Percentiles rank a stretch among this genome's conserved stretches.
These are phyloP conservation scores for Arabis hirsuta DNA, from an alignment of 345 rosid genomes.

Conservation along the genomic window DNA sequence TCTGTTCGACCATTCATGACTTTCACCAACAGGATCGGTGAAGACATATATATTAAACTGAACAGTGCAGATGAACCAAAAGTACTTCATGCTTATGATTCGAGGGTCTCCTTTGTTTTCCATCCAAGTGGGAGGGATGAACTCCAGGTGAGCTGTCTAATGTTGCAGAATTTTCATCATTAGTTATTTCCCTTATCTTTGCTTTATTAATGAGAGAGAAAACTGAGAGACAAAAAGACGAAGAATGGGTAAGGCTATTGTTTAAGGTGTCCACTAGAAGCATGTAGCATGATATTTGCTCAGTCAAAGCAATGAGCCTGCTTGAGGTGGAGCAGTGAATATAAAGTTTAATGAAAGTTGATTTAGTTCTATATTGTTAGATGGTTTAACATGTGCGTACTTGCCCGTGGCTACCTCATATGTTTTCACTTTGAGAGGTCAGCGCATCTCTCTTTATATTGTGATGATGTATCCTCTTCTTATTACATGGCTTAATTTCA, in stretches of 20 bases:
- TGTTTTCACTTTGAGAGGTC: slow-evolving; percentile 26
- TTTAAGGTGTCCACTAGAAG: slow-evolving; percentile 9
- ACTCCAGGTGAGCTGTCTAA: slow-evolving; percentile 70
- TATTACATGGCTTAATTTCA: slow-evolving; percentile 42
- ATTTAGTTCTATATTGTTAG: slow-evolving; percentile 23
- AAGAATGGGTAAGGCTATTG: slow-evolving; percentile 9
- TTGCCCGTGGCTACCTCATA: slow-evolving; percentile 1
- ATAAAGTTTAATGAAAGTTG: slow-evolving; percentile 11
- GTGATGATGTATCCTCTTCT: slow-evolving; percentile 27
- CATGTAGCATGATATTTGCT: slow-evolving; percentile 25
- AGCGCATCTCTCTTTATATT: slow-evolving; percentile 21
- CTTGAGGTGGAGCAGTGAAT: slow-evolving; percentile 24
- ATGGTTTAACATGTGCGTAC: slow-evolving; percentile 25
- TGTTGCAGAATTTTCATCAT: slow-evolving; percentile 23
- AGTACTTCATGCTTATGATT: slow-evolving; percentile 77
- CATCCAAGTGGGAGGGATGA: slow-evolving; percentile 62
- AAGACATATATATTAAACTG: slow-evolving; percentile 68
- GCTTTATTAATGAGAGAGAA: slow-evolving; percentile 25
- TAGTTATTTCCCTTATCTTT: slow-evolving; percentile 2
- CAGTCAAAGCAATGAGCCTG: slow-evolving; percentile 26
- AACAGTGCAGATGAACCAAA: slow-evolving; percentile 80
- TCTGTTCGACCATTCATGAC: slow-evolving; percentile 92
- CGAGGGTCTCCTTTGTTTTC: slow-evolving; percentile 72
- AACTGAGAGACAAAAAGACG: slow-evolving; percentile 3
- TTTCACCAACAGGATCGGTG: slow-evolving; percentile 91